These are phyloP conservation scores for Orbilia quercus DNA, from an alignment of 2,329 filamentous ascomycete genomes.

Conservation along the genomic window DNA sequence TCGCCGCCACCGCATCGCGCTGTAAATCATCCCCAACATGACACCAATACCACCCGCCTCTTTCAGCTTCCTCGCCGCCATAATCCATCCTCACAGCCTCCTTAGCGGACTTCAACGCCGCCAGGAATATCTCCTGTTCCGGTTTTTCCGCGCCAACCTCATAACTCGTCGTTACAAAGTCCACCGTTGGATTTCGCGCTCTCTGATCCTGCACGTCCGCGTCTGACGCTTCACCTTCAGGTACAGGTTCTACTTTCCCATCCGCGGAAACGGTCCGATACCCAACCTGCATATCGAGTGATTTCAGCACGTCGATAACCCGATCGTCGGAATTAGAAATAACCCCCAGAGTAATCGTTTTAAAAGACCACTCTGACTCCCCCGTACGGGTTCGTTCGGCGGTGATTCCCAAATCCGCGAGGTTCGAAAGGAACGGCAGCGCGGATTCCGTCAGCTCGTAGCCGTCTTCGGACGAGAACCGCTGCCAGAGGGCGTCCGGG, in stretches of 20 bases:
- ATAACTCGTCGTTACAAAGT: constrained; percentile 73
- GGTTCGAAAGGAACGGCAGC: constrained; percentile 64
- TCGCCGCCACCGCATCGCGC: constrained; percentile 71
- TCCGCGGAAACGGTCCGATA: background rate
- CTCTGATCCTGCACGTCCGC: constrained; percentile 13
- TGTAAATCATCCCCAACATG: constrained; percentile 70
- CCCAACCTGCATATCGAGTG: constrained; percentile 64
- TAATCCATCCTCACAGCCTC: constrained; percentile 8
- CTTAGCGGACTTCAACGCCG: constrained; percentile 64
- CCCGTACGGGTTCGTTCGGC: constrained; percentile 2
- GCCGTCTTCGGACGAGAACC: constrained; percentile 69
- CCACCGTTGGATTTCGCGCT: constrained; percentile 62
- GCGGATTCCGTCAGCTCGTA: constrained; percentile 68
- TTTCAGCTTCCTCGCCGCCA: constrained; percentile 52
- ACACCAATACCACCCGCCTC: constrained; percentile 64
- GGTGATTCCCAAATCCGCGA: constrained; percentile 61
- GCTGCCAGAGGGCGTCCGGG: constrained; percentile 66
- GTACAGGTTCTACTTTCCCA: constrained; percentile 62
- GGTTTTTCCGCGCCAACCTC: constrained; percentile 73
- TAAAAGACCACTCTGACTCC: constrained; percentile 8
- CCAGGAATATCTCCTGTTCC: constrained; percentile 68
- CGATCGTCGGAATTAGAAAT: constrained; percentile 74
- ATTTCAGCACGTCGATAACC: constrained; percentile 68
- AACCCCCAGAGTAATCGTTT: constrained; percentile 67
- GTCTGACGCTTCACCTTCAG: background rate